These are phyloP conservation scores for Parastagonospora avenae DNA, from an alignment of 2,329 filamentous ascomycete species.

Conservation along the genomic window DNA sequence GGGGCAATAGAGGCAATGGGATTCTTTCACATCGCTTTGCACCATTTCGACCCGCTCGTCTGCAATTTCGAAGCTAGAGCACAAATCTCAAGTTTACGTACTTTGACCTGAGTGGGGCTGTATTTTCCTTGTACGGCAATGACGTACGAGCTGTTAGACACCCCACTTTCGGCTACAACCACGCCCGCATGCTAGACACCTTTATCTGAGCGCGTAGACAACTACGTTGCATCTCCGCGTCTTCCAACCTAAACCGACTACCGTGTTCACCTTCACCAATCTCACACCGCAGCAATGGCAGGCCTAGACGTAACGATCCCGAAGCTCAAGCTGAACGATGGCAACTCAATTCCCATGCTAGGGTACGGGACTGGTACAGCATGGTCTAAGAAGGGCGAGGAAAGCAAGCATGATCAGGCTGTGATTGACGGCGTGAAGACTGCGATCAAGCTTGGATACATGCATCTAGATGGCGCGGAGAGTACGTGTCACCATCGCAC, in stretches of 20 bases:
- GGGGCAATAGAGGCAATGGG: too few relatives aligned
- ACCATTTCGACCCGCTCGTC: too few relatives aligned
- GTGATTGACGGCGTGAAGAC: constrained; percentile 62
- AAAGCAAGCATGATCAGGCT: constrained; percentile 60
- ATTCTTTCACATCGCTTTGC: too few relatives aligned
- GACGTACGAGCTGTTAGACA: not conserved
- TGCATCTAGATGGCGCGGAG: constrained; percentile 77
- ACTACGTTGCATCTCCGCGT: not conserved
- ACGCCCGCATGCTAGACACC: not conserved
- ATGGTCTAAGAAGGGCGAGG: constrained; percentile 60
- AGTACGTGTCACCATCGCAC: constrained; percentile 45
- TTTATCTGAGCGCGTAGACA: not conserved
- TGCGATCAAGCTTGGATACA: constrained; percentile 72
- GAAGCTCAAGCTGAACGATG: constrained; percentile 73
- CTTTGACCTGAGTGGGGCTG: not conserved
- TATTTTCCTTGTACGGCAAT: not conserved
- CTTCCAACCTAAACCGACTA: not conserved
- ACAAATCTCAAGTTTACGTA: too few relatives aligned
- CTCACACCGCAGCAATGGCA: constrained; percentile 40
- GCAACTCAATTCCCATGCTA: constrained; percentile 72
- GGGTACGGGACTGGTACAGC: constrained; percentile 76
- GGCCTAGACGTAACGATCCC: constrained; percentile 58
- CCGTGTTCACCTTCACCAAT: not conserved
- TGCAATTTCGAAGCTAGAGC: too few relatives aligned
- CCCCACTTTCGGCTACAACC: not conserved